These are phyloP conservation scores for Dendrobium officinale DNA, from an alignment of 106 monocot species.

Conservation along the genomic window DNA sequence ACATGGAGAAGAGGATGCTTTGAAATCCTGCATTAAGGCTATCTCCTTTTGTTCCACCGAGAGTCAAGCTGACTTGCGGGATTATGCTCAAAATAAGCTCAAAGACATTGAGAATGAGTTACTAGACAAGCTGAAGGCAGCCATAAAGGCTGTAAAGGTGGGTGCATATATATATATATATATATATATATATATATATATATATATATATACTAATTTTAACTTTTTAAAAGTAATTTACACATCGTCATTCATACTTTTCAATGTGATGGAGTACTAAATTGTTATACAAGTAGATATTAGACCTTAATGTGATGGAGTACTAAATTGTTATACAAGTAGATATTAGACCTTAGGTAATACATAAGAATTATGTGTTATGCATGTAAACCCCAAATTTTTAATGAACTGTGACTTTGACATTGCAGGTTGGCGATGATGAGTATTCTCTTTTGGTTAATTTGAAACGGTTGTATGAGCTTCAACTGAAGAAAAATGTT, in stretches of 20 bases:
- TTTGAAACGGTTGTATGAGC: slow-evolving; percentile 79
- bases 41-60: slow-evolving; percentile 78
- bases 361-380: no score
- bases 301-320: no score
- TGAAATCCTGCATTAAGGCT: slow-evolving; percentile 84
- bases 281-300: no score
- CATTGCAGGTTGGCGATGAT: slow-evolving; percentile 75
- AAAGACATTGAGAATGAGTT: slow-evolving; percentile 90
- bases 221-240: no score
- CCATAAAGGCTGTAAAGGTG: slow-evolving; percentile 80
- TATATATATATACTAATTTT: no score
- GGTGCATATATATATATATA: slow-evolving; percentile 7
- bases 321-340: no score
- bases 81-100: slow-evolving; percentile 81
- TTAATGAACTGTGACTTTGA: slow-evolving; percentile 14
- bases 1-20: slow-evolving; percentile 81
- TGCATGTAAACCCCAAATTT: not conserved
- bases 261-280: no score
- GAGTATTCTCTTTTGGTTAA: slow-evolving; percentile 96
- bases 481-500: slow-evolving; percentile 74
- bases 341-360: no score
- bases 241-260: no score
- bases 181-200: no score
- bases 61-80: slow-evolving; percentile 80
- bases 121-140: slow-evolving; percentile 60